These are phyloP conservation scores for Barbarea vulgaris DNA, from an alignment of 345 rosid genomes.

Conservation along the genomic window DNA sequence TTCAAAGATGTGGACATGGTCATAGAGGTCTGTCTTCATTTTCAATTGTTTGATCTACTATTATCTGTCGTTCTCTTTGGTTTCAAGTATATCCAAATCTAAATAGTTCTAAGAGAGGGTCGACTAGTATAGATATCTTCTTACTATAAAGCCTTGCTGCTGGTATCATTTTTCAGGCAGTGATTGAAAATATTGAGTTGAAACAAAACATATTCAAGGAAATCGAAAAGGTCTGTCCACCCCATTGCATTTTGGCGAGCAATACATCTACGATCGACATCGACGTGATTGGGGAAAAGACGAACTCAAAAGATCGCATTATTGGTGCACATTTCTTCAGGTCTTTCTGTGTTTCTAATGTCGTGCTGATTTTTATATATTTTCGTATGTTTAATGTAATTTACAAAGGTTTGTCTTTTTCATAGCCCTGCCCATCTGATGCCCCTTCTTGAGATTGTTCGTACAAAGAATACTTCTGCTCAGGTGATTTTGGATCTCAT, in stretches of 20 bases:
- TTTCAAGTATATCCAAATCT: conserved; percentile 22
- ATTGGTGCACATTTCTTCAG: conserved; percentile 99
- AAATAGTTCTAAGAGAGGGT: not conserved
- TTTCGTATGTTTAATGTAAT: not conserved
- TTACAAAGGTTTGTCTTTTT: conserved; percentile 30
- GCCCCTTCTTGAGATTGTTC: conserved; percentile 95
- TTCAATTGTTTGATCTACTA: not conserved
- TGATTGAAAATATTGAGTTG: conserved; percentile 73
- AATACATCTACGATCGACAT: conserved; percentile 92
- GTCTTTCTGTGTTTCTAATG: conserved; percentile 40
- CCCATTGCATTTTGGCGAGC: conserved; percentile 88
- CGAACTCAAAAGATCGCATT: conserved; percentile 74
- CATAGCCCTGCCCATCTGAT: conserved; percentile 94
- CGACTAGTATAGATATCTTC: conserved; percentile 12
- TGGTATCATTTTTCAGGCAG: conserved; percentile 67
- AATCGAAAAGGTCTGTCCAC: conserved; percentile 77
- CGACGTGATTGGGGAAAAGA: conserved; percentile 74
- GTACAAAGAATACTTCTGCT: conserved; percentile 77
- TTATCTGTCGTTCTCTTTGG: conserved; percentile 20
- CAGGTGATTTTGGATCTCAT: conserved; percentile 92
- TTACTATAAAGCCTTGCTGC: conserved; percentile 5
- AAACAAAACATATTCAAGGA: conserved; percentile 91
- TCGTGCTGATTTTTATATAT: not conserved
- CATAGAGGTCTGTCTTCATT: conserved; percentile 63
- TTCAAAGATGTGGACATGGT: conserved; percentile 94